Conservation (phyloP, 192 early-diverging fungal species). For the Geranomyces michiganensis region DNA sequence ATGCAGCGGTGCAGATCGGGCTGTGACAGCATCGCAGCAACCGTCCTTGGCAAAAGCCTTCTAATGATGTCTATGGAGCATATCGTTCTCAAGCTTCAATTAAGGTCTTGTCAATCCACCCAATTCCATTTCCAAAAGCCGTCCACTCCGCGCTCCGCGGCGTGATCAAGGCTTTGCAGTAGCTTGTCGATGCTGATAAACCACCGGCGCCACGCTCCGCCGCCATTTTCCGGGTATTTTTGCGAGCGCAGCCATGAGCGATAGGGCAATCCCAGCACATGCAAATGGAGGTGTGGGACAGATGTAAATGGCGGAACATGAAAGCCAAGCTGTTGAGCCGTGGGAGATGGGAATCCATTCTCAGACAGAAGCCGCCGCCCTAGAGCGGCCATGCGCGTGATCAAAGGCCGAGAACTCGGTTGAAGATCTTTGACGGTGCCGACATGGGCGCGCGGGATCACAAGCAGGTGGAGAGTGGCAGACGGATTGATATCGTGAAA, state of each 20-base stretch:
- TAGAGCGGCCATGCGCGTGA: conserved; percentile 17
- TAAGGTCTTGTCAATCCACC: too few species aligned
- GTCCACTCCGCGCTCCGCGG: too few species aligned
- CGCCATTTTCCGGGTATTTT: conserved; percentile 44
- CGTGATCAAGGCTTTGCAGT: too few species aligned
- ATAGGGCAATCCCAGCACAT: conserved; percentile 63
- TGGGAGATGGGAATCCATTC: not conserved
- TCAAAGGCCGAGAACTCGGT: not conserved
- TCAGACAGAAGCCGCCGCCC: conserved; percentile 21
- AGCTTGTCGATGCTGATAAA: not conserved
- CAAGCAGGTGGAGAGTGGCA: conserved; percentile 37
- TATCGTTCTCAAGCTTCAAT: too few species aligned
- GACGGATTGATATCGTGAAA: conserved; percentile 49
- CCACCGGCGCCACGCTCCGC: conserved; percentile 36
- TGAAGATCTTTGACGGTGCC: conserved; percentile 11
- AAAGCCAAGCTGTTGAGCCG: conserved; percentile 57
- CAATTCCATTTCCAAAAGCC: too few species aligned
- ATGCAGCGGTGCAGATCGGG: too few species aligned
- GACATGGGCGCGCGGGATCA: conserved; percentile 45
- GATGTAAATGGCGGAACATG: conserved; percentile 73
- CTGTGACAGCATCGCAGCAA: too few species aligned
- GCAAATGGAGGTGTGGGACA: conserved; percentile 71
- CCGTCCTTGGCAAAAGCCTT: too few species aligned
- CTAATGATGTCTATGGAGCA: too few species aligned
- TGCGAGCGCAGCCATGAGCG: conserved; percentile 34